Base-by-base conservation (phyloP, 2,329 filamentous ascomycete species). In the Geosmithia flava region DNA sequence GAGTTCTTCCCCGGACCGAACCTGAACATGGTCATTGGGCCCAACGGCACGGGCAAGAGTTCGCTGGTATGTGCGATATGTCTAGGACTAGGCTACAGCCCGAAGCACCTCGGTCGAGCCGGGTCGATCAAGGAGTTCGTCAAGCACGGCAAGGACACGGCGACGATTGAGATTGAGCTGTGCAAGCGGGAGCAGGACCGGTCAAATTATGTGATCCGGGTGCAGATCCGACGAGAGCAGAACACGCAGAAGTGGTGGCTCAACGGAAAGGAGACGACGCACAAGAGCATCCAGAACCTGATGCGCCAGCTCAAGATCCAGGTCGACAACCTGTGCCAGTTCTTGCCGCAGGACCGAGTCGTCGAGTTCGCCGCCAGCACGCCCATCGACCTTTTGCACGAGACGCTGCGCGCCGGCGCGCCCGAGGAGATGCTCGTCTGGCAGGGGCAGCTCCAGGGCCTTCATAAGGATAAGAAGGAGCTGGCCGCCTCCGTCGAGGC, bases 41-140 rank as follows among this genome's bases (percentile, higher is more conserved):
- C 93, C n/a, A 98, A 98, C 59, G 93, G 93, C 33, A 97, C 93
- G 0, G 93, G 93, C 0, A 98, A 98, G 68, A 97, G 91, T 66
- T 96, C 93, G 0, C 74, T 98, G 23, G 91, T 98, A 42, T 98
- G 93, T 66, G 93, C 93, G 43, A 95, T 98, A 55, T 97, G 93
- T 59, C 68, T 98, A 15, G 93, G 93, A 2, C 70, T 98, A 23
- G 93, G 93, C 45, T 96, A 85, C 72, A 78, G 80, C 30, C 81
- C 90, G 20, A 79, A 83, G 64, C 80, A 90, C 57, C 75, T 98
- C 16, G 93, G 91, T 16, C 83, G 93, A 52, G 89, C 90, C 7
- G 89, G 85, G 57, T 81, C 88, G 15, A 71, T 91, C 50, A 83
- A 84, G 48, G 90, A 95, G 59, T 98, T 93, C 59, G 89, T 98